Evolutionary conservation across 2,329 filamentous ascomycete species (phyloP).

Genomic region (Xylaria sp.): DNA sequence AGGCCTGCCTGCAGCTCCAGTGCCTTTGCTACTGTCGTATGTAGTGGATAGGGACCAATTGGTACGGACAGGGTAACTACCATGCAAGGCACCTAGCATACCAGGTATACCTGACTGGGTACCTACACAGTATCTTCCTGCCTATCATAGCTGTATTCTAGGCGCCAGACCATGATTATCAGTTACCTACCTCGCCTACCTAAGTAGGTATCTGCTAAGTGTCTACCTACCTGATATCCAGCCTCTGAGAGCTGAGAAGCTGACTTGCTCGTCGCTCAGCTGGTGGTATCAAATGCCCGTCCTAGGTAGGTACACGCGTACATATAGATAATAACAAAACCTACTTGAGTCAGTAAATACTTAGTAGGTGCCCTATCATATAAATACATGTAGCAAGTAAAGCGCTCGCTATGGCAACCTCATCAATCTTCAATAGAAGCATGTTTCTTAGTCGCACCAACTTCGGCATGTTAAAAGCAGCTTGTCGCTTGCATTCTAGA

Average conservation of each 20-base stretch:
- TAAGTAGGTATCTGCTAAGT: background rate
- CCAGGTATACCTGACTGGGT: background rate
- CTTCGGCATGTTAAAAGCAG: background rate
- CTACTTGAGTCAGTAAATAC: background rate
- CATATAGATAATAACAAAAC: background rate
- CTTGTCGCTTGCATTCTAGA: no score
- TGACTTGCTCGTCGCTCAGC: background rate
- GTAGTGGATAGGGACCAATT: background rate
- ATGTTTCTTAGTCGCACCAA: background rate
- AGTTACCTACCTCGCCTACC: no score
- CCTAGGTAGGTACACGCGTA: constrained; percentile 5
- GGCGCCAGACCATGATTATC: background rate
- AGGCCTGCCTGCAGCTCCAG: background rate
- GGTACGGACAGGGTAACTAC: background rate
- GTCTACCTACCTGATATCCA: background rate
- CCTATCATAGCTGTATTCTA: background rate
- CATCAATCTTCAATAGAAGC: background rate
- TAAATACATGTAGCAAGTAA: background rate
- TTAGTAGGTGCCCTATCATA: no score
- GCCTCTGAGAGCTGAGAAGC: constrained; percentile 4
- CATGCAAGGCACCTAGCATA: background rate
- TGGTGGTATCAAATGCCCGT: background rate
- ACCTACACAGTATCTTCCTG: background rate
- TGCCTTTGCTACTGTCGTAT: background rate
- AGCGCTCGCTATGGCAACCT: background rate